Evolutionary conservation across 169 alveolate genomes (phyloP), one percentile per base, ranked within the genome.

Genomic region (Amoebophrya sp.): DNA sequence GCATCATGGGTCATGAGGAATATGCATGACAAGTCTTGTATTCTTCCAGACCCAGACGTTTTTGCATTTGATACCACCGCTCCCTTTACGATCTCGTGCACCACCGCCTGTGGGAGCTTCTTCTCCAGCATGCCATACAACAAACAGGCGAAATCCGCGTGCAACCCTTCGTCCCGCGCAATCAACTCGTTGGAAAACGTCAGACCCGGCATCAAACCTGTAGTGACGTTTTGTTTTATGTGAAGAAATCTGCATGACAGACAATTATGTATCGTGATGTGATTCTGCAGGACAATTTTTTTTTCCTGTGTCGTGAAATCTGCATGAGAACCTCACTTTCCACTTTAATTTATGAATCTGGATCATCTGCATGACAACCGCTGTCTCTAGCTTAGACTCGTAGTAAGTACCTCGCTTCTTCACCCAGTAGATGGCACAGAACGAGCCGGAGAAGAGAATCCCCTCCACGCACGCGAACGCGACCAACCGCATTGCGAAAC

Each of bases 91-190:
- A 91, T 91, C 40, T 18, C 89, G 47, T 91, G 93, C 40, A 88
- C 93, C 25, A 91, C 93, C 0, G 77, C 93, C 40, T 83, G 91
- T 0, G 93, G 93, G 0, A 91, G 89, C 53, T 40, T 32, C 40
- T 53, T 89, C 77, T 91, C 91, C 91, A 91, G 38, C 93, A 47
- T 91, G 89, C 89, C 12, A 88, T 91, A 88, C 77, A 66, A 95
- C 89, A 97, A 95, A 94, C 99, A 98, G 39, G 98, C 99, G 94
- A 98, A 98, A 93, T 98, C 99, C n/a, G 99, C 98, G 94, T 98
- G 99, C 89, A 98, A 93, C 0, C 99, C 99, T 94, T 98, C 99
- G 93, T 98, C 99, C 92, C 99, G 96, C 40, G 98, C 95, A 53
- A 98, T 98, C 54, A 98, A 95, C 94, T 98, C 99, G 95, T 98